Base-by-base conservation (phyloP, 192 early-diverging fungal species). In the Obelidium mucronatum region DNA sequence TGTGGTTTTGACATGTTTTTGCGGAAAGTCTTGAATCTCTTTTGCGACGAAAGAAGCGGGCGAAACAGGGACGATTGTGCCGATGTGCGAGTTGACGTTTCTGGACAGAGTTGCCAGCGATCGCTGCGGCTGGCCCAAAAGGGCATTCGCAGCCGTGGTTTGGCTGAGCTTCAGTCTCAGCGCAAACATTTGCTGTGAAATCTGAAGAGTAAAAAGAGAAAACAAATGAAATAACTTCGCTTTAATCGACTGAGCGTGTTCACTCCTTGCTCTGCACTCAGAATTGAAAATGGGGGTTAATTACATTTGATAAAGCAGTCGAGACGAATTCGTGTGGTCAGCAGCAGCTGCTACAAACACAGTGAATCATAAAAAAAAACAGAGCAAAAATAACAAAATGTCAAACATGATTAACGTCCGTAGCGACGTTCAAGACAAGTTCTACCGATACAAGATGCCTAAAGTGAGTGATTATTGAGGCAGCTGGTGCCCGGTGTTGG, bases 401-500 rank as follows among this genome's bases (percentile, higher is more conserved):
- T 19, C 19, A 15, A 54, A 72, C 51, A 74, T 67, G 52, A 79
- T 86, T 76, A 98, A 98, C 85, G 95, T 98, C 79, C 89, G 93
- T 66, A 89, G 93, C 78, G 94, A 96, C 82, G 89, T 92, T 70
- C 88, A 92, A 69, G 97, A 99, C 89, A 86, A 92, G 82, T 99
- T 95, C 81, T 96, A 98, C 88, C 93, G 97, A 55, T 99, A 99
- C 91, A 98, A 97, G 86, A 99, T 99, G 97, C 97, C 96, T 40
- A 91, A 88, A 69, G 86, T 98, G 65, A 22, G 76, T 71, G 19
- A 15, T 17, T 34, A 48, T 2, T n/a, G n/a, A n/a, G n/a, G n/a
- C n/a, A n/a, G n/a, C n/a, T n/a, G n/a, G n/a, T n/a, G n/a, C 13
- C 56, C 54, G 5, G 4, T 30, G 59, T 76, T 13, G 22, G n/a